Evolutionary conservation across 371 early-diverging fungal genomes (phyloP).

Genomic region (Syncephalastrum racemosum): DNA sequence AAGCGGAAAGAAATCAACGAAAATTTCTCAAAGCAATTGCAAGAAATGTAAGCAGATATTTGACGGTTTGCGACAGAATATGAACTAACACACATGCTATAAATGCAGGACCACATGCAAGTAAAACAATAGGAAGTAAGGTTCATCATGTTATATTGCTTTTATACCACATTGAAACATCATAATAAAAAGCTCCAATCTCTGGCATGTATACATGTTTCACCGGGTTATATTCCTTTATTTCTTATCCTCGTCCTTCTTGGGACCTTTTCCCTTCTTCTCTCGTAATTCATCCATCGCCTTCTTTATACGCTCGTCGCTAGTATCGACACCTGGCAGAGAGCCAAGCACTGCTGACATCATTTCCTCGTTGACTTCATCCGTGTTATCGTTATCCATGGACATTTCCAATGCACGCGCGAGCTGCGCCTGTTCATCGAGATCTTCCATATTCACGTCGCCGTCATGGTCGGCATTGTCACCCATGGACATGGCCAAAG

Average conservation of each 20-base stretch:
- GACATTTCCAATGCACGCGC: constrained; percentile 87
- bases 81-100: too few species aligned
- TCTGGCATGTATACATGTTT: too few species aligned
- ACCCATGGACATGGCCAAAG: constrained; percentile 72
- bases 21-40: constrained; percentile 60
- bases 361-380: constrained; percentile 39
- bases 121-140: too few species aligned
- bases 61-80: too few species aligned
- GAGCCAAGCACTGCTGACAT: constrained; percentile 75
- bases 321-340: constrained; percentile 87
- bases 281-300: constrained; percentile 59
- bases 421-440: constrained; percentile 88
- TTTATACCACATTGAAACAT: too few species aligned
- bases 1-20: constrained; percentile 79
- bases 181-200: too few species aligned
- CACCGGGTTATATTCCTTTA: constrained; percentile 9
- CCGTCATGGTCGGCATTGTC: constrained; percentile 31
- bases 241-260: constrained; percentile 48
- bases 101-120: too few species aligned
- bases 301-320: constrained; percentile 83
- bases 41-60: constrained; percentile 50
- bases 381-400: constrained; percentile 58
- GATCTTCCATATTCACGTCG: constrained; percentile 72
- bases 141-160: too few species aligned
- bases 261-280: constrained; percentile 45